Conservation (phyloP, 1,284 basidiomycete species). For the Flammula alnicola region DNA sequence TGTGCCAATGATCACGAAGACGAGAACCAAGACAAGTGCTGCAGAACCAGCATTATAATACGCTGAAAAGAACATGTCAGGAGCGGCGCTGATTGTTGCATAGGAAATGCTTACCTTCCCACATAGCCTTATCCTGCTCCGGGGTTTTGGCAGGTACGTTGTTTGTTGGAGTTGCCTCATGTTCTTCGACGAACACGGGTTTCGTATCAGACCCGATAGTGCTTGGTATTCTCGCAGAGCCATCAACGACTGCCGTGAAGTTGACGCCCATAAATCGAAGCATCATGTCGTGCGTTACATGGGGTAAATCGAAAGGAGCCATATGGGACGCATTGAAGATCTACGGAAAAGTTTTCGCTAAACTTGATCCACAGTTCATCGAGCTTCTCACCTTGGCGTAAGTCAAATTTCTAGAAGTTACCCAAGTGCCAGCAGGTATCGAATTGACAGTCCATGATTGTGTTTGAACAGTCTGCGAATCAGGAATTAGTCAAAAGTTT, state of each 20-base stretch:
- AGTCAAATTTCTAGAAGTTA: slow-evolving; percentile 86
- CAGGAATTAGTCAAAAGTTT: slow-evolving; percentile 12
- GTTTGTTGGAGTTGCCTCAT: slow-evolving; percentile 40
- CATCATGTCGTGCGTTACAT: slow-evolving; percentile 96
- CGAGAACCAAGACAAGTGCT: slow-evolving; percentile 78
- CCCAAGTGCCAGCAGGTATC: slow-evolving; percentile 88
- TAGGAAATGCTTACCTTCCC: slow-evolving; percentile 67
- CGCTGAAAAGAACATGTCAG: slow-evolving; percentile 39
- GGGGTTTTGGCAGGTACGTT: slow-evolving; percentile 52
- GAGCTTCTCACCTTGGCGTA: slow-evolving; percentile 88
- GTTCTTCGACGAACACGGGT: slow-evolving; percentile 55
- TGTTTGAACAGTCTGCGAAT: slow-evolving; percentile 67
- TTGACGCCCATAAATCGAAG: slow-evolving; percentile 93
- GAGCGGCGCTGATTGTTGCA: not conserved
- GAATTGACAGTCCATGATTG: slow-evolving; percentile 84
- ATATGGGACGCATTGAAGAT: slow-evolving; percentile 93
- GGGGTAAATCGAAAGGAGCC: slow-evolving; percentile 91
- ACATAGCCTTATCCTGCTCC: slow-evolving; percentile 79
- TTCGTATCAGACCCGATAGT: slow-evolving; percentile 72
- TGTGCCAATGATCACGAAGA: slow-evolving; percentile 70
- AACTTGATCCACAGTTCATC: too few species aligned
- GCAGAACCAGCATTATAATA: slow-evolving; percentile 94
- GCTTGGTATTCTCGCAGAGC: slow-evolving; percentile 76
- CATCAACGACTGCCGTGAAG: slow-evolving; percentile 78
- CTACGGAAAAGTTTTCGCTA: slow-evolving; percentile 37